Evolutionary conservation across 108 stramenopile species (phyloP).

Genomic region (Pseudonitzschia multistriata): DNA sequence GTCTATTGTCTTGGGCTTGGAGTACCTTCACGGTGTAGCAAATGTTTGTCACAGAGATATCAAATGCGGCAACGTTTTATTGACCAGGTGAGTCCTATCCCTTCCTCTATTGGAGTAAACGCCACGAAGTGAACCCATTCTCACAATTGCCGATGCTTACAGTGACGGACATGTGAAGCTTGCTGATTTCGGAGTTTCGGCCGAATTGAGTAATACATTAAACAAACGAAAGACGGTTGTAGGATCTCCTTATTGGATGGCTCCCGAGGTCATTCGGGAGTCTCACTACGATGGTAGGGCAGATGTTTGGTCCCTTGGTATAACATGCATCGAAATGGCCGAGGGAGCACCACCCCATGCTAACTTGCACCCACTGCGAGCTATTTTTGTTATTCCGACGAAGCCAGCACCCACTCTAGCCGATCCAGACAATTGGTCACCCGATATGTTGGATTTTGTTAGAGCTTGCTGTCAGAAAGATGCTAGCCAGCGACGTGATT

Average conservation of each 20-base stretch:
- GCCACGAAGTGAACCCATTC: neutral
- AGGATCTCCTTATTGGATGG: conserved; percentile 99
- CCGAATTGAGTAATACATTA: conserved; percentile 89
- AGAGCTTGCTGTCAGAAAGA: conserved; percentile 87
- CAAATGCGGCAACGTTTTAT: conserved; percentile 92
- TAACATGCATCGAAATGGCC: conserved; percentile 97
- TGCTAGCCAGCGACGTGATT: conserved; percentile 80
- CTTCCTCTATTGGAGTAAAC: neutral
- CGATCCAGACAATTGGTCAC: conserved; percentile 88
- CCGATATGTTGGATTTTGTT: conserved; percentile 90
- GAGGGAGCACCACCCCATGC: conserved; percentile 97
- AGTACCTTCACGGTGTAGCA: conserved; percentile 87
- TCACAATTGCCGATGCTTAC: neutral
- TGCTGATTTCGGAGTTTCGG: conserved; percentile 92
- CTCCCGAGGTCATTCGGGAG: conserved; percentile 95
- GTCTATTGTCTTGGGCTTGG: conserved; percentile 83
- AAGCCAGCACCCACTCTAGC: conserved; percentile 85
- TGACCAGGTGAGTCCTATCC: conserved; percentile 46
- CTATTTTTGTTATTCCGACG: conserved; percentile 87
- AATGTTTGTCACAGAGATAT: conserved; percentile 94
- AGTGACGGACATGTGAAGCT: conserved; percentile 86
- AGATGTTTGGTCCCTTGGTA: conserved; percentile 98
- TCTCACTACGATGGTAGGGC: conserved; percentile 94
- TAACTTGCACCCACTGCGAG: conserved; percentile 88
- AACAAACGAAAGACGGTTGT: conserved; percentile 97